Base-by-base conservation (phyloP, 805 yeast species). In the Kazachstania africana region DNA sequence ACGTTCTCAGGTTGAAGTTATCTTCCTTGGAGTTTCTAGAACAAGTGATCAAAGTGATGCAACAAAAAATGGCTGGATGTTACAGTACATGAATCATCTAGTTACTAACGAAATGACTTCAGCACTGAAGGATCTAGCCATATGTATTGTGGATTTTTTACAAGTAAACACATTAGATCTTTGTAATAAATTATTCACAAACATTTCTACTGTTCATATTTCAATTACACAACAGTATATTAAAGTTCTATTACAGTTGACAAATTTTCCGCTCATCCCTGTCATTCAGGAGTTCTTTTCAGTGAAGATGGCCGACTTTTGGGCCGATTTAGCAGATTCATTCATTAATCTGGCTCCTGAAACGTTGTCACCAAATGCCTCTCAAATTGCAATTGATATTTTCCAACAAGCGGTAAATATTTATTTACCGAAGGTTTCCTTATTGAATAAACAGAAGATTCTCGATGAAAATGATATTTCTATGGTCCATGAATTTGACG, bases 401-500 rank as follows among this genome's bases (percentile, higher is more conserved):
- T 69, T 79, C 36, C 59, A 57, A 20, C 62, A 65, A 36, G 66
- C 82, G 3, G 65, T 82, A 14, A 59, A 57, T 15, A 65, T 75
- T 2, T 84, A 82, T 53, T 78, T 91, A 77, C 59, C 63, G 3
- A 83, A 84, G 43, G 62, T 74, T 3, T 77, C 70, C 29, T 47
- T 70, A 8, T 15, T 36, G n/a, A 44, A 53, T 29, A 48, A 68
- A 16, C 62, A 59, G 13, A 55, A 60, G 12, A 43, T 55, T 4
- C 38, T 55, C 6, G 47, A 52, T 4, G 44, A 46, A 6, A 42
- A 45, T 15, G 47, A 36, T 14, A 34, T 50, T 5, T 29, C 40
- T 10, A 19, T 19, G 6, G 16, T 51, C 4, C 50, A 53, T 34
- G 93, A 78, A 40, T 82, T 85, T 45, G 55, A 57, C 15, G 66